Conservation (phyloP, 176 grass and related monocot species). For the Zizania latifolia region DNA sequence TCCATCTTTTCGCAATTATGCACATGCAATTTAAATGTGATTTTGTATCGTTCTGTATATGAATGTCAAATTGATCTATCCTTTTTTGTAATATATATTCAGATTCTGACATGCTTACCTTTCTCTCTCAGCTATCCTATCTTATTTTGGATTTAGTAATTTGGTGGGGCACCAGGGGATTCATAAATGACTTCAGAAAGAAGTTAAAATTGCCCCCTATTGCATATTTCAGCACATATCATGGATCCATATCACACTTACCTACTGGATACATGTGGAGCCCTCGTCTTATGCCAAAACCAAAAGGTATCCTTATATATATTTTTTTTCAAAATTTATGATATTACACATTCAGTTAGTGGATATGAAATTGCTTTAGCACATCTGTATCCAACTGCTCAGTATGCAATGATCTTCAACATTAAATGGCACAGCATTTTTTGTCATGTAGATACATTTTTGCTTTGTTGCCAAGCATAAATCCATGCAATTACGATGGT, state of each 20-base stretch:
- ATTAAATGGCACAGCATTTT: neutral
- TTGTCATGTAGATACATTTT: neutral
- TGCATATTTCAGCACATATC: slow-evolving; percentile 98
- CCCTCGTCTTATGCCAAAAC: slow-evolving; percentile 79
- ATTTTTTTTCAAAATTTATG: slow-evolving; percentile 13
- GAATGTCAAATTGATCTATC: neutral
- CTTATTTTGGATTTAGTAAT: slow-evolving; percentile 83
- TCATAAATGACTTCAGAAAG: slow-evolving; percentile 96
- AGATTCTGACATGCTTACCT: slow-evolving; percentile 28
- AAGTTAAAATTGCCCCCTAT: slow-evolving; percentile 87
- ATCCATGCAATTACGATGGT: neutral
- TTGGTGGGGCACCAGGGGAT: slow-evolving; percentile 97
- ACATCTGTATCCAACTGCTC: neutral
- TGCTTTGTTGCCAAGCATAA: neutral
- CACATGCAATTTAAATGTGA: neutral
- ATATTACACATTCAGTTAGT: neutral
- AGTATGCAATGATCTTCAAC: slow-evolving; percentile 2
- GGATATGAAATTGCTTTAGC: neutral
- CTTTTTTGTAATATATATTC: neutral
- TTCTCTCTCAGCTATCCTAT: slow-evolving; percentile 80
- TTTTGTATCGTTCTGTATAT: neutral
- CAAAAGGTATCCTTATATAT: slow-evolving; percentile 60
- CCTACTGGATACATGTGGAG: slow-evolving; percentile 99
- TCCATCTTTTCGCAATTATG: slow-evolving; percentile 17
- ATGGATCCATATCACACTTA: slow-evolving; percentile 98